Conservation (phyloP, 2,329 filamentous ascomycete genomes). For the Scytalidium sp. region DNA sequence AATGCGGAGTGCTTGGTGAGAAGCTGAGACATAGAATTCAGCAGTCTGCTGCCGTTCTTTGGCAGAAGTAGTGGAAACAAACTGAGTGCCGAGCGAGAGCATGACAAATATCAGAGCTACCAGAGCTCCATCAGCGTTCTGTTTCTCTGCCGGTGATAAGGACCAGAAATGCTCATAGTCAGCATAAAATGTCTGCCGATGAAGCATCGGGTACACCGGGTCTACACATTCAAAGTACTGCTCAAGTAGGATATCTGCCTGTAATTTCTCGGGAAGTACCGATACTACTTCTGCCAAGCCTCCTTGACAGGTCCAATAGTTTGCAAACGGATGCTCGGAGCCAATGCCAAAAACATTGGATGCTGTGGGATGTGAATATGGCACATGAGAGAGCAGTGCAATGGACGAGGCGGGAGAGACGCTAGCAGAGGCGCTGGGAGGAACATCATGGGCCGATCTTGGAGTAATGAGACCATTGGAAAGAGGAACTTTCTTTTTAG, state of each 20-base stretch:
- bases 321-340: conserved; percentile 75
- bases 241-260: conserved; percentile 66
- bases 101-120: conserved; percentile 74
- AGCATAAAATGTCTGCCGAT: conserved; percentile 70
- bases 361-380: conserved; percentile 66
- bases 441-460: conserved; percentile 16
- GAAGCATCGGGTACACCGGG: conserved; percentile 77
- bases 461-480: conserved; percentile 18
- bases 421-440: conserved; percentile 20
- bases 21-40: conserved; percentile 78
- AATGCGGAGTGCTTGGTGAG: conserved; percentile 73
- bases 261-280: conserved; percentile 71
- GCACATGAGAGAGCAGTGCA: conserved; percentile 68
- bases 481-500: conserved; percentile 45
- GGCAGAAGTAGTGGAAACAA: conserved; percentile 56
- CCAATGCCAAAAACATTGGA: conserved; percentile 81
- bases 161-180: conserved; percentile 80
- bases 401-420: conserved; percentile 37
- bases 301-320: conserved; percentile 81
- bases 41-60: conserved; percentile 70
- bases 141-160: conserved; percentile 53
- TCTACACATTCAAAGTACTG: conserved; percentile 71
- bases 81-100: conserved; percentile 76
- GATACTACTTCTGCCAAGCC: conserved; percentile 72
- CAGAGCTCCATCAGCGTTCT: conserved; percentile 62